Evolutionary conservation across 2,329 filamentous ascomycete genomes (phyloP), one percentile per base, ranked within the genome.

Genomic region (Paecilomyces sp.): DNA sequence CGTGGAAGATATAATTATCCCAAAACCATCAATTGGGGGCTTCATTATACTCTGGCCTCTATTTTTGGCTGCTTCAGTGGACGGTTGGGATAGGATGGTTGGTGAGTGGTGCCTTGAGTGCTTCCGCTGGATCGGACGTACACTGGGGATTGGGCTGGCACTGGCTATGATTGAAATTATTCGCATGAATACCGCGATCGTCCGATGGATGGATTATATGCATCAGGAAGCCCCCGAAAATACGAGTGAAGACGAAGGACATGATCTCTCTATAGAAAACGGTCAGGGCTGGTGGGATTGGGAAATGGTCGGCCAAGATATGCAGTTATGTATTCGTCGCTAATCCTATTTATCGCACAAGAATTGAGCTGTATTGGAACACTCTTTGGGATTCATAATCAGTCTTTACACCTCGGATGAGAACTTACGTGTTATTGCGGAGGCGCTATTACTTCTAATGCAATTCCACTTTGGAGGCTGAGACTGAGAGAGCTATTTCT

Each of bases 141-240:
- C 65, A 2, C 70, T 74, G 65, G 75, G 74, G 1, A 68, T 77
- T 13, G 71, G 75, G 31, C 74, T 75, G 61, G 74, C 74, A 8
- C 58, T 75, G 13, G 71, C 71, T 31, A 60, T 76, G 57, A 68
- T 70, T 25, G 69, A 73, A 25, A 62, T 76, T 13, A 59, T 76
- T 18, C 62, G 66, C 54, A 56, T 57, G n/a, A 67, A 70, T 54
- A 64, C 66, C 36, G 67, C 68, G 3, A 61, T 70, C 8, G 57
- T 1, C 58, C 66, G 3, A 64, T 62, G 0, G 66, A 68, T 53
- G 64, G 64, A 31, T 62, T 67, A 18, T 59, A 63, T 25, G 62
- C 63, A 8, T 56, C 41, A 18, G 15, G 41, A 47, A 47, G 18
- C 9, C 15, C 41, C n/a, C 8, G 41, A 47, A 3, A 47, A 6